Evolutionary conservation across 345 rosid genomes (phyloP).

Genomic region (Anacardium occidentale): DNA sequence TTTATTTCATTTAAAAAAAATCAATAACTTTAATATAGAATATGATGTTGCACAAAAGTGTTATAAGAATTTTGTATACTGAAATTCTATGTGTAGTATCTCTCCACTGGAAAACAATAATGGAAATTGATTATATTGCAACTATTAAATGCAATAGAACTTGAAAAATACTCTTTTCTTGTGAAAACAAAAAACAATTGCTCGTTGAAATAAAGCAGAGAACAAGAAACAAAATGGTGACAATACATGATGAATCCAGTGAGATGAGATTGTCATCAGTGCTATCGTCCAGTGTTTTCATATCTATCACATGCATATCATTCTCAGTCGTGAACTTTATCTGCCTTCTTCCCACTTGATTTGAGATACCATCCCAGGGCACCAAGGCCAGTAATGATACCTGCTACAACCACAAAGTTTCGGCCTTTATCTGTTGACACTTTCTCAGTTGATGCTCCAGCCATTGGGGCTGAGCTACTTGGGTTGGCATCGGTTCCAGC

Average conservation of each 20-base stretch:
- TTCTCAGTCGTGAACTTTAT: constrained; percentile 56
- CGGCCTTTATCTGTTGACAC: constrained; percentile 68
- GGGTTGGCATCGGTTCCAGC: constrained; percentile 48
- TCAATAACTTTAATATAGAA: no score
- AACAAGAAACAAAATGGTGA: not conserved
- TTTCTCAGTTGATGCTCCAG: constrained; percentile 53
- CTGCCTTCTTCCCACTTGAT: constrained; percentile 64
- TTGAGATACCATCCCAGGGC: constrained; percentile 90
- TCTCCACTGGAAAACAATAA: no score
- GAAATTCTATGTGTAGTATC: no score
- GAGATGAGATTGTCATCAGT: not conserved
- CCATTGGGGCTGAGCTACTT: constrained; percentile 36
- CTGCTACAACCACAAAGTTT: constrained; percentile 86
- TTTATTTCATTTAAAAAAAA: no score
- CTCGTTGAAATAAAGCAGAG: not conserved
- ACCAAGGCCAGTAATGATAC: constrained; percentile 52
- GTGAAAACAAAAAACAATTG: not conserved
- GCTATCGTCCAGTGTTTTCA: not conserved
- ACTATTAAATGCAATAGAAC: not conserved
- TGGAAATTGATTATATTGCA: not conserved
- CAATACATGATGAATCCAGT: not conserved
- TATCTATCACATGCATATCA: not conserved
- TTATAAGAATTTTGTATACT: no score
- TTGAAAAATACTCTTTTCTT: not conserved
- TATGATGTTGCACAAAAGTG: no score